phyloP scores from a whole-genome alignment of 2,329 filamentous ascomycete genomes.

The Alternaria sp. region DNA sequence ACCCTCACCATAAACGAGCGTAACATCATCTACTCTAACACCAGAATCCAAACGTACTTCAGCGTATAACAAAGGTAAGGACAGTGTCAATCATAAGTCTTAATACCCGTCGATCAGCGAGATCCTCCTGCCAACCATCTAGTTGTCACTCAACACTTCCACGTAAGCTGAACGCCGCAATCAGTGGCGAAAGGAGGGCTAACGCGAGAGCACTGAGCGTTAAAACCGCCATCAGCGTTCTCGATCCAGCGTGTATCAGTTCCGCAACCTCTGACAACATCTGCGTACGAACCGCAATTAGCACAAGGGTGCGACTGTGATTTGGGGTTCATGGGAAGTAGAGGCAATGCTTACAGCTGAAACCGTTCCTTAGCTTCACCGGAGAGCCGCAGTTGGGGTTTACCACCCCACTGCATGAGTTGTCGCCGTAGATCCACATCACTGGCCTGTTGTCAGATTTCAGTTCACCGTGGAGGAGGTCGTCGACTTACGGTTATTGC shows the following conservation, averaged over 20 bases:
- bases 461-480: background rate
- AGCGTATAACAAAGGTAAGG: background rate
- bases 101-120: background rate
- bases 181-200: background rate
- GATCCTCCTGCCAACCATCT: background rate
- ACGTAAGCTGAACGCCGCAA: background rate
- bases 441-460: background rate
- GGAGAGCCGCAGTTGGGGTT: background rate
- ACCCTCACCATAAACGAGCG: background rate
- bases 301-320: background rate
- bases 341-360: background rate
- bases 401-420: background rate
- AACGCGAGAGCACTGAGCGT: background rate
- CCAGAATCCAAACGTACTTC: background rate
- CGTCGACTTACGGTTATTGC: background rate
- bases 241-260: background rate
- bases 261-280: background rate
- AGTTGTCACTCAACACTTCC: background rate
- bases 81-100: background rate
- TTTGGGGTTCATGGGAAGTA: accelerated
- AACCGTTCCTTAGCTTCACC: background rate
- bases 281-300: background rate
- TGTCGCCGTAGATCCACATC: background rate
- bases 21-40: background rate
- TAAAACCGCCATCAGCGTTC: background rate